Evolutionary conservation across 768 basidiomycete species (phyloP).

Genomic region (Plicaturopsis crispa): DNA sequence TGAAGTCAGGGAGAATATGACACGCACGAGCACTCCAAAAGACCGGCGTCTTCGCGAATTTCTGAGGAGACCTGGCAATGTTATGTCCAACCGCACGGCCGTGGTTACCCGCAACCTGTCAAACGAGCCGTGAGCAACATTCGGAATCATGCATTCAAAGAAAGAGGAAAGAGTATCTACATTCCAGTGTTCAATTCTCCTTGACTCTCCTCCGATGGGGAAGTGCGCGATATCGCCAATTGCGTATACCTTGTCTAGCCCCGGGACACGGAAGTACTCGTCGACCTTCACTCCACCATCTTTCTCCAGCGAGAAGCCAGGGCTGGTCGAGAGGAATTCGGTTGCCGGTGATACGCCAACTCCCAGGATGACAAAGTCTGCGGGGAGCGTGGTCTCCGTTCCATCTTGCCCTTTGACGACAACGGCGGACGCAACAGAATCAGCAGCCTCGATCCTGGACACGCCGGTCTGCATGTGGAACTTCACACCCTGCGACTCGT

Average conservation of each 20-base stretch:
- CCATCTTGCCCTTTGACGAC: constrained; percentile 53
- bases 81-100: constrained; percentile 78
- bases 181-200: constrained; percentile 89
- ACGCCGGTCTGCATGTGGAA: constrained; percentile 75
- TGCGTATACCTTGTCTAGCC: constrained; percentile 52
- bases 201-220: constrained; percentile 43
- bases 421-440: constrained; percentile 55
- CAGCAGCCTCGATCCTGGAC: constrained; percentile 53
- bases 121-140: constrained; percentile 1
- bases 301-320: constrained; percentile 57
- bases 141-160: neutral
- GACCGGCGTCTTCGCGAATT: constrained; percentile 68
- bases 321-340: constrained; percentile 63
- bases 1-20: neutral
- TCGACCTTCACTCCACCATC: constrained; percentile 77
- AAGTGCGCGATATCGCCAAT: constrained; percentile 84
- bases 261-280: constrained; percentile 56
- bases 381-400: constrained; percentile 60
- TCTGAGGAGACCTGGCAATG: constrained; percentile 54
- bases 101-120: constrained; percentile 75
- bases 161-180: constrained; percentile 28
- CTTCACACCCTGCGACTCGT: constrained; percentile 75
- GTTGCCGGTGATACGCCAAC: constrained; percentile 85
- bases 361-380: constrained; percentile 79
- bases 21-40: constrained; percentile 87